Conservation (phyloP, 768 basidiomycete genomes). For the Lactarius evosmus region DNA sequence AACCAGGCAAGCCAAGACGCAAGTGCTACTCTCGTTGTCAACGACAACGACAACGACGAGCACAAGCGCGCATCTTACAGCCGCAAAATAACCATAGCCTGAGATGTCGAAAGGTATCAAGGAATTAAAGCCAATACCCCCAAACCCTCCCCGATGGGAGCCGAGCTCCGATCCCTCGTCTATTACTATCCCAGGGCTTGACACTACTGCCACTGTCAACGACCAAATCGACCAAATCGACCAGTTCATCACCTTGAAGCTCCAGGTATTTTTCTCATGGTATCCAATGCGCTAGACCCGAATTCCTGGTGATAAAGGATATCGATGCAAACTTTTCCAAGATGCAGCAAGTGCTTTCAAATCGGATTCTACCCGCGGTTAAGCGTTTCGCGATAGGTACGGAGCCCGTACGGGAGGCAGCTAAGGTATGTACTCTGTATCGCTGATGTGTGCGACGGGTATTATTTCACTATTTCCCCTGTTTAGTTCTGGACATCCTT, state of each 20-base stretch:
- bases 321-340: conserved; percentile 92
- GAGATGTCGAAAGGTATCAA: conserved; percentile 6
- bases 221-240: conserved; percentile 95
- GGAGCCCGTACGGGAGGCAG: conserved; percentile 85
- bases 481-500: conserved; percentile 93
- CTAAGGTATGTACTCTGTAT: conserved; percentile 53
- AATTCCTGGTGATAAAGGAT: conserved; percentile 46
- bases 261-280: conserved; percentile 55
- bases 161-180: conserved; percentile 59
- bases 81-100: no score
- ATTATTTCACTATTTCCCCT: neutral
- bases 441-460: neutral
- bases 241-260: conserved; percentile 87
- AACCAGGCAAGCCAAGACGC: no score
- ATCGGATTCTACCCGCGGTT: conserved; percentile 78
- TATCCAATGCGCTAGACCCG: neutral
- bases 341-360: conserved; percentile 82
- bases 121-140: conserved; percentile 44
- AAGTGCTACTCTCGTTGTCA: no score
- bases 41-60: no score
- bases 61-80: no score
- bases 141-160: conserved; percentile 66
- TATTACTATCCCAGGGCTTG: conserved; percentile 70
- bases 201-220: conserved; percentile 60
- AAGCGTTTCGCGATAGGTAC: conserved; percentile 86